Base-by-base conservation (phyloP, 306 rosid genomes). In the Hippophae rhamnoides region DNA sequence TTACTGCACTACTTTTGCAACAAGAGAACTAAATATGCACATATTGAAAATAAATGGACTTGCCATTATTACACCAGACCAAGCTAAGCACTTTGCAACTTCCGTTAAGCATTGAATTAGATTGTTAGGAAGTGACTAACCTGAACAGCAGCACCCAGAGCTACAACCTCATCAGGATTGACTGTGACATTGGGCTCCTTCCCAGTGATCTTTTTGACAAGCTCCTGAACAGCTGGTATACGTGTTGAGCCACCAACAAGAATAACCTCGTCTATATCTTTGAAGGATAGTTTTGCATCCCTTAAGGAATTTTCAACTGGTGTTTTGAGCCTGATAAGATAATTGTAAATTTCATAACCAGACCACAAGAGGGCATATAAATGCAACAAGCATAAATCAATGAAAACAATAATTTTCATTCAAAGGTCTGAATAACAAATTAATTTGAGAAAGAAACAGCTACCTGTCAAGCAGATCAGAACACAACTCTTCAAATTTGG, bases 231-330 rank as follows among this genome's bases (percentile, higher is more conserved):
- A 52, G 95, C 93, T 26, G 97, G 97, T 9, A 86, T 89, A 59
- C 97, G 92, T 48, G 97, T 89, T 41, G 97, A 89, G 26, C 97
- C 97, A 52, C 97, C 97, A 62, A 89, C 97, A 67, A 89, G 94
- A 65, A 89, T 86, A 18, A 89, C 93, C 78, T 90, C 98, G 18
- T 90, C 98, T 47, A 90, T 5, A 75, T 90, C 96, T 54, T 81
- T 90, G 40, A 81, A 65, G 7, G 95, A 73, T 59, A 90, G 96
- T 53, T 90, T 90, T 47, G 98, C 98, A 78, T 90, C 98, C 84
- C 98, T 87, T 81, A 90, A 79, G 23, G 98, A 68, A 57, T 81
- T 87, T 57, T 90, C 98, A 58, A 90, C 96, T 1, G 98, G 98
- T 43, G 84, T 83, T 75, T 41, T 81, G 31, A 90, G 86, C 76